A percentile compares a stretch with the other conserved stretches of the same genome.
Evolutionary conservation across 441 rosid genomes (phyloP).

Genomic region (Mallotus repandus): DNA sequence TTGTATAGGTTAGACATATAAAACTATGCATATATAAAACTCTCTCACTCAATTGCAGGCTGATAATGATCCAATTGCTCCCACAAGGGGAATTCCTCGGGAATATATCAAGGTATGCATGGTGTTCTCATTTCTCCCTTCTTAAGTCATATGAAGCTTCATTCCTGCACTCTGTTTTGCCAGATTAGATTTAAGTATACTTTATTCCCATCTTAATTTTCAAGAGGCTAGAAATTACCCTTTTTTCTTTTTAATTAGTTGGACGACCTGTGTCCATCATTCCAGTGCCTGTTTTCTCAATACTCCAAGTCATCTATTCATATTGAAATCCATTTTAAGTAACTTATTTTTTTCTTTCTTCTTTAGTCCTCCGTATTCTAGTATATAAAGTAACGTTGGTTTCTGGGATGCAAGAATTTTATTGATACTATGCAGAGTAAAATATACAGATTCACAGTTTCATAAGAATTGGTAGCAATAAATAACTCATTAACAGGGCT

Average conservation of each 20-base stretch:
- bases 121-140: constrained; percentile 13
- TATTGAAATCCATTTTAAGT: not conserved
- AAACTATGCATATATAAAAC: not conserved
- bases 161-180: not conserved
- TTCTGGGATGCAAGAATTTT: not conserved
- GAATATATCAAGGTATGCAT: constrained; percentile 64
- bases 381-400: not conserved
- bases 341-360: not conserved
- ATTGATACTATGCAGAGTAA: not conserved
- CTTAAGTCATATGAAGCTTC: not conserved
- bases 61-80: constrained; percentile 85
- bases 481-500: not conserved
- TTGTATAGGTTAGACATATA: not conserved
- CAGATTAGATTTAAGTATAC: not conserved
- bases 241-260: not conserved
- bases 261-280: not conserved
- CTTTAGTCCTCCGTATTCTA: not conserved
- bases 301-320: not conserved
- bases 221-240: not conserved
- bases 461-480: not conserved
- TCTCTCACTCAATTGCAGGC: constrained; percentile 48
- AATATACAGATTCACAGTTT: not conserved
- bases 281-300: not conserved
- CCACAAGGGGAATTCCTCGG: constrained; percentile 69
- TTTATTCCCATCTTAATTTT: not conserved